Evolutionary conservation across 495 filamentous ascomycete species (phyloP).

Genomic region (Cercophora samala): DNA sequence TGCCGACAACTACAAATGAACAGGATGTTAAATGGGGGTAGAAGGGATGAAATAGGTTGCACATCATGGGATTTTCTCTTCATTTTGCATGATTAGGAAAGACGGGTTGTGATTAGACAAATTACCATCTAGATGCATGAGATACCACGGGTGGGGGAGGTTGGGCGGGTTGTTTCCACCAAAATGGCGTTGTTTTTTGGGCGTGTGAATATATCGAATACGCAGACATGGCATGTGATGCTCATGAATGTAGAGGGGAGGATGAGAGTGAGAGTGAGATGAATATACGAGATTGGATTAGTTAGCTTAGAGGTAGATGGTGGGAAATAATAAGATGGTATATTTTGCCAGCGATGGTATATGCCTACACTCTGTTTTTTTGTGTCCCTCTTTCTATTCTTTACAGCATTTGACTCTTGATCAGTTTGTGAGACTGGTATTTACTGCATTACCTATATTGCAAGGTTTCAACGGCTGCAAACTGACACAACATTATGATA

Average conservation of each 20-base stretch:
- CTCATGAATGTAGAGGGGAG: neutral
- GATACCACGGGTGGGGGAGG: neutral
- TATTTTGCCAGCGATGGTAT: neutral
- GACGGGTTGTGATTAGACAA: neutral
- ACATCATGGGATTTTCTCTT: neutral
- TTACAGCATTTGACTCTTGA: too few relatives aligned
- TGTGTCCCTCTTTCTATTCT: too few relatives aligned
- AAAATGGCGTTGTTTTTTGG: neutral
- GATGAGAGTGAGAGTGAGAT: neutral
- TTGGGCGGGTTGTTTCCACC: neutral
- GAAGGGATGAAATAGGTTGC: neutral
- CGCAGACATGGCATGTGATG: neutral
- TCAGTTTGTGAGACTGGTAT: too few relatives aligned
- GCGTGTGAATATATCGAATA: neutral
- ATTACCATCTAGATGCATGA: slow-evolving; percentile 4
- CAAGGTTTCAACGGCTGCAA: too few relatives aligned
- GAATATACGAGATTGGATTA: neutral
- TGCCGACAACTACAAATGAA: slow-evolving; percentile 34
- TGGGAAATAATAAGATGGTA: neutral
- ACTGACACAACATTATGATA: too few relatives aligned
- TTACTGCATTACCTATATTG: too few relatives aligned
- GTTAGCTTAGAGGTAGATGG: neutral
- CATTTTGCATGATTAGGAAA: slow-evolving; percentile 18
- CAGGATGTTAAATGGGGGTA: neutral
- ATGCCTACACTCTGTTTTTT: too few relatives aligned